Conservation (phyloP, 1,284 basidiomycete species). For the Somion occarium region DNA sequence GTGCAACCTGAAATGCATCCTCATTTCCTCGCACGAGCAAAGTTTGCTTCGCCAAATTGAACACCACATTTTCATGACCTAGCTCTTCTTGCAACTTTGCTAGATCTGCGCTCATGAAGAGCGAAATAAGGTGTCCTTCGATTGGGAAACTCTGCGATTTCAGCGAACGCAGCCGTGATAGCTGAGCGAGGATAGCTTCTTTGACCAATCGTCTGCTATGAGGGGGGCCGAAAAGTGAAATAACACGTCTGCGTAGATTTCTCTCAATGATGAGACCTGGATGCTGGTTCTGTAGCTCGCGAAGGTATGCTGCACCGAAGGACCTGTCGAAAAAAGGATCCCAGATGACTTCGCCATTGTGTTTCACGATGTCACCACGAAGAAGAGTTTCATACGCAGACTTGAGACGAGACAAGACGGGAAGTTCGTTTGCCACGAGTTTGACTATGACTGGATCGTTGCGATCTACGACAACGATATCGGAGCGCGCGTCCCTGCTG, state of each 20-base stretch:
- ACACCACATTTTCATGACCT: conserved; percentile 36
- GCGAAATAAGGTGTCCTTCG: conserved; percentile 36
- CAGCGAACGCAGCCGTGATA: conserved; percentile 31
- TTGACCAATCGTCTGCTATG: conserved; percentile 35
- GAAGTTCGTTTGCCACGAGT: conserved; percentile 40
- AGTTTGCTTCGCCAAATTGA: conserved; percentile 25
- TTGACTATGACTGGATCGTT: conserved; percentile 31
- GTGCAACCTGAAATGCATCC: conserved; percentile 31
- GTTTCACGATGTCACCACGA: conserved; percentile 49
- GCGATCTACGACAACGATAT: conserved; percentile 12
- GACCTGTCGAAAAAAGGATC: conserved; percentile 49
- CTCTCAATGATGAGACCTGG: conserved; percentile 38
- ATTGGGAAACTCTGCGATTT: conserved; percentile 39
- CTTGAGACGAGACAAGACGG: conserved; percentile 49
- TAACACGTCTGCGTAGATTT: conserved; percentile 34
- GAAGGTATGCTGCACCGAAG: conserved; percentile 40
- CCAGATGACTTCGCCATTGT: conserved; percentile 52
- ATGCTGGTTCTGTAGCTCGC: conserved; percentile 33
- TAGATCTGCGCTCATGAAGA: conserved; percentile 41
- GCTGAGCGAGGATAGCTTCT: conserved; percentile 36
- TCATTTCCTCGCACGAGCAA: conserved; percentile 35
- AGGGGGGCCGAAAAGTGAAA: conserved; percentile 51
- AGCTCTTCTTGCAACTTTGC: conserved; percentile 32
- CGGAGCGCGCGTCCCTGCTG: conserved; percentile 16
- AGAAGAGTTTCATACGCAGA: conserved; percentile 53